Base-by-base conservation (phyloP, 2,329 filamentous ascomycete genomes). In the Neonectria ditissima region DNA sequence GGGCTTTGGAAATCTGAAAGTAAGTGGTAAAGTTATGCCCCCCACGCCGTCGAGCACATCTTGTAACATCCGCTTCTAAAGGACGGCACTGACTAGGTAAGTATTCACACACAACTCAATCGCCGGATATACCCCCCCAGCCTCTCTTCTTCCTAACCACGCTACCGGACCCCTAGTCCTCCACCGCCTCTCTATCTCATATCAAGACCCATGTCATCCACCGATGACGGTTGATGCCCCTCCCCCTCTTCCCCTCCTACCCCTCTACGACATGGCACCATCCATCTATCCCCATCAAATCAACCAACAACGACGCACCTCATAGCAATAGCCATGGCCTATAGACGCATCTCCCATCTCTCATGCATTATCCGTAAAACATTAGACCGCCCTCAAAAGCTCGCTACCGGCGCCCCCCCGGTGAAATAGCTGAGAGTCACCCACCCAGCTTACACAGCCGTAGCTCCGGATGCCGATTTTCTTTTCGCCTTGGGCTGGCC, bases 171-270 rank as follows among this genome's bases (percentile, higher is more conserved):
- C n/a, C 28, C n/a, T n/a, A 9, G 18, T 22, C n/a, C 30, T 50
- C 47, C 47, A 50, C 47, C 47, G 47, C 47, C 22, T 50, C 26
- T 22, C 26, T 32, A 41, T 20, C 8, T 18, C 37, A 20, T 20
- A 16, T 48, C 45, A 28, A 32, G 20, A 20, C 26, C 45, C 45
- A 45, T 24, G 11, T 24, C 43, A 4, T 45, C 43, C 22, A 45
- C 22, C 22, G 11, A 47, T 28, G 44, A 26, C 14, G 44, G 10
- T 26, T 7, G 22, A 62, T 55, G 39, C 18, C 37, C 10, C 20
- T 59, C 48, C 56, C 56, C 41, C 26, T 54, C 20, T 59, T 41
- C 56, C 56, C 41, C 26, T 54, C 11, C 56, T 41, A 54, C 56
- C 22, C 50, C 51, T 28, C 18, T 11, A 4, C 20, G 22, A 53